Conservation (phyloP, 306 rosid genomes). For the Citrullus amarus region DNA sequence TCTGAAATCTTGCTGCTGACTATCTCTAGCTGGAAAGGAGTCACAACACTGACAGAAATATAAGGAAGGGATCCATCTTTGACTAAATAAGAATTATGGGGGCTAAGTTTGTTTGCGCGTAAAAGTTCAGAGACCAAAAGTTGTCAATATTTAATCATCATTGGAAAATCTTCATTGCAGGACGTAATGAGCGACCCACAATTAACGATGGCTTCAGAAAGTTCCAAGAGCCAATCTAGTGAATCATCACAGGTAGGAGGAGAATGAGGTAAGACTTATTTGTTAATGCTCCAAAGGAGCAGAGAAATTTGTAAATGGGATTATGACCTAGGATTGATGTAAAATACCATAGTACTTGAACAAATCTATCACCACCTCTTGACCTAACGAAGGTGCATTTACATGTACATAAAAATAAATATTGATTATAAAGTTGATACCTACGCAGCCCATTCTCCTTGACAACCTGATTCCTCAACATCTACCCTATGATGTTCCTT, state of each 20-base stretch:
- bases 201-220: constrained; percentile 16
- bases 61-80: not conserved
- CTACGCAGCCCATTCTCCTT: not conserved
- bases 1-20: not conserved
- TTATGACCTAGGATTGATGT: not conserved
- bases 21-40: not conserved
- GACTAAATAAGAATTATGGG: not conserved
- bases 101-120: not conserved
- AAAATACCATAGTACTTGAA: not conserved
- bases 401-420: not conserved
- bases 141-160: not conserved
- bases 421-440: not conserved
- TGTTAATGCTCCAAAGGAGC: not conserved
- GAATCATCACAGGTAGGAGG: constrained; percentile 21
- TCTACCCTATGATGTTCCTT: not conserved
- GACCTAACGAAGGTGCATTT: not conserved
- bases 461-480: not conserved
- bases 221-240: constrained; percentile 25
- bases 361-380: not conserved
- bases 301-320: not conserved
- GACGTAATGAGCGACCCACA: constrained; percentile 45
- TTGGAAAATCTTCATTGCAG: constrained; percentile 18
- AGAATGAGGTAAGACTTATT: constrained; percentile 14
- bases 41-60: not conserved
- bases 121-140: not conserved